Percentiles rank a stretch among this genome's conserved stretches.
Conservation (phyloP, 179 eudicot species). For the Sideroxylon spinosum region DNA sequence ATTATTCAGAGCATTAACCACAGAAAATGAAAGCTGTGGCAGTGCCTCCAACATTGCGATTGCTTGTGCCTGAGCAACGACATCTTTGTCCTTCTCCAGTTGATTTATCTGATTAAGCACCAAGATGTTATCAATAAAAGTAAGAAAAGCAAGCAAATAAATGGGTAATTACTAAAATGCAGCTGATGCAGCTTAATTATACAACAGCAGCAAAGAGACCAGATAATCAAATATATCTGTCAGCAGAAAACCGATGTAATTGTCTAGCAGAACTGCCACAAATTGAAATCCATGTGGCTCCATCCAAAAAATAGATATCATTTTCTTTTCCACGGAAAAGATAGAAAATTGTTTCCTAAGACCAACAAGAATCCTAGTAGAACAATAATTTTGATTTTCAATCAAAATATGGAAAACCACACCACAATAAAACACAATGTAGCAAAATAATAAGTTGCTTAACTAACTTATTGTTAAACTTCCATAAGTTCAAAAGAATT, state of each 20-base stretch:
- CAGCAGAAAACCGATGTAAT: neutral
- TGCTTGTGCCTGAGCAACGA: conserved; percentile 95
- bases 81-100: conserved; percentile 95
- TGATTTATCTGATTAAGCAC: conserved; percentile 67
- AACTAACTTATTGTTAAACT: too few species aligned
- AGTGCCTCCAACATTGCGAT: conserved; percentile 64
- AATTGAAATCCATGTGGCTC: neutral
- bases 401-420: too few species aligned
- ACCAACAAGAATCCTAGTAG: too few species aligned
- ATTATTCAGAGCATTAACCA: conserved; percentile 66
- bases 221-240: neutral
- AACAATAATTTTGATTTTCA: too few species aligned
- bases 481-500: too few species aligned
- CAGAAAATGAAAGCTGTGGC: conserved; percentile 65
- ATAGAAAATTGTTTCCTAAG: too few species aligned
- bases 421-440: too few species aligned
- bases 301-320: too few species aligned
- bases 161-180: neutral
- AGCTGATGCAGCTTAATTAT: neutral
- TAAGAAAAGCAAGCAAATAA: neutral
- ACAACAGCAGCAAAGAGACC: neutral
- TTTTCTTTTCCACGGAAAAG: too few species aligned
- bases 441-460: too few species aligned
- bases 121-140: neutral
- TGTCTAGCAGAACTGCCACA: neutral